Conservation (phyloP, 129 eudicot genomes). For the Kitagawia praeruptora region DNA sequence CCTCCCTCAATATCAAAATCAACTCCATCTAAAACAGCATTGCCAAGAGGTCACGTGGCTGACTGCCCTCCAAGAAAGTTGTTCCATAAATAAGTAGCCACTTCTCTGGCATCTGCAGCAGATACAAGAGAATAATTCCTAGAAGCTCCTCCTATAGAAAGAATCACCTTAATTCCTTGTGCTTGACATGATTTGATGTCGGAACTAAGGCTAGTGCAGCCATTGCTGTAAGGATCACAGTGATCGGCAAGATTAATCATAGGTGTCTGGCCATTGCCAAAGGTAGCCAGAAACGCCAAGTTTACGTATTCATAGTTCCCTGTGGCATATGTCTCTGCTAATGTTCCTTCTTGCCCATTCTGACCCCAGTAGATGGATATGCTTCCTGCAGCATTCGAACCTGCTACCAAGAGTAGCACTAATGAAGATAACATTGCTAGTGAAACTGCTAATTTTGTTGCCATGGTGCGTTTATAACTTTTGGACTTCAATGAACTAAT, state of each 20-base stretch:
- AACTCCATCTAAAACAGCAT: not conserved
- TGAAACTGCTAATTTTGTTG: not conserved
- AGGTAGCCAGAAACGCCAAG: not conserved
- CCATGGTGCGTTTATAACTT: not conserved
- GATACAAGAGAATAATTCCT: constrained; percentile 1
- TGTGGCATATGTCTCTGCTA: not conserved
- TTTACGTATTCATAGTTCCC: constrained; percentile 3
- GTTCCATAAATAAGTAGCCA: constrained; percentile 1
- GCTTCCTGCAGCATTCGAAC: not conserved
- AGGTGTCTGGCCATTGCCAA: not conserved
- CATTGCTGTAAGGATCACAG: not conserved
- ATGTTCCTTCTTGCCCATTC: constrained; percentile 6
- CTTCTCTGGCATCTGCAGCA: constrained; percentile 10
- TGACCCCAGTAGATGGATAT: constrained; percentile 6
- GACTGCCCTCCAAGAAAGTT: constrained; percentile 6
- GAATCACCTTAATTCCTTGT: constrained; percentile 4
- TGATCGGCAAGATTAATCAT: not conserved
- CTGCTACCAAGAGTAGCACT: not conserved
- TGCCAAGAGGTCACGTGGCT: not conserved
- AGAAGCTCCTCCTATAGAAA: constrained; percentile 1
- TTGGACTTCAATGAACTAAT: not conserved
- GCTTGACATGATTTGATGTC: not conserved
- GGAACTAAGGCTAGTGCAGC: not conserved
- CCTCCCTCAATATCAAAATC: constrained; percentile 5
- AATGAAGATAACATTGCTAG: not conserved